Base-by-base conservation (phyloP, 352 stramenopile species). In the Hyaloperonospora brassicae region DNA sequence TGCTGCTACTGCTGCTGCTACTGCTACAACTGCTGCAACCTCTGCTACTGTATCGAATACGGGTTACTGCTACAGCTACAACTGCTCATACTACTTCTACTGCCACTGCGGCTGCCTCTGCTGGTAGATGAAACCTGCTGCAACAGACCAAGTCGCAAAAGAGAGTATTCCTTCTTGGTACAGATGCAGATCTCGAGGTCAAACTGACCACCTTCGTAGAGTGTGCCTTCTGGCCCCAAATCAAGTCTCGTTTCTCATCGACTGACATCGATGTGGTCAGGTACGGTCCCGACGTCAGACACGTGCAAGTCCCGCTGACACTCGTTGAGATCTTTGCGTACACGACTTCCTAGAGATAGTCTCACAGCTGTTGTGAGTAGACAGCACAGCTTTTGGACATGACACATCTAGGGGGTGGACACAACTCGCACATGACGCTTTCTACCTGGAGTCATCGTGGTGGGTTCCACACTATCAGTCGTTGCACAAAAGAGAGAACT, bases 101-200 rank as follows among this genome's bases (percentile, higher is more conserved):
- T 17, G 17, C 17, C 0, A 17, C 17, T 17, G 17, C 17, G 0
- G 17, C 17, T 17, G 0, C 17, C 17, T 17, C 17, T 17, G 17
- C 17, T 17, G 17, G 17, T 17, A 17, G 17, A 17, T 0, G 17
- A 17, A 17, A 0, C 17, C 17, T 17, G 17, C 17, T 17, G 17
- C 17, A 0, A 0, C 17, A 17, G 17, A 17, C 17, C 17, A 17
- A 17, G 17, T 17, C 17, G 0, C 17, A 17, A 17, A 17, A 17
- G 17, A 35, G 24, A 25, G 5, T 47, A 17, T 47, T 41, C n/a
- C 45, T 91, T 98, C 65, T 95, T 87, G 57, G 74, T 70, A 6
- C 93, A 91, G 66, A 98, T 98, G 42, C 82, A 61, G 61, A 98
- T 98, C 66, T 98, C 89, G 60, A 98, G 87, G 24, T 85, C 50